Base-by-base conservation (phyloP, 2,329 filamentous ascomycete species). In the Trichoderma pleuroti region DNA sequence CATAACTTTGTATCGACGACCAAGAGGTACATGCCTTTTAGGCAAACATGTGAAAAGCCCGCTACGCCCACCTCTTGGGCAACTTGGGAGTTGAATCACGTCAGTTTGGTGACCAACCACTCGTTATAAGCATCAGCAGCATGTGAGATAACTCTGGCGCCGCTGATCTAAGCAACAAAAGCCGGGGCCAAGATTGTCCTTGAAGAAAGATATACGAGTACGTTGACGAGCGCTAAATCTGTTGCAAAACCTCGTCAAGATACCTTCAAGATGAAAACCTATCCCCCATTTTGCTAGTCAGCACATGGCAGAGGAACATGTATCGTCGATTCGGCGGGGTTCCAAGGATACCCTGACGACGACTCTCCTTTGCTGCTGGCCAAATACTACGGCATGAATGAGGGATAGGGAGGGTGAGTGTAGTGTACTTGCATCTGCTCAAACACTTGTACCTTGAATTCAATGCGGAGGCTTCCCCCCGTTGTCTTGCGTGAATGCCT, bases 91-190 rank as follows among this genome's bases (percentile, higher is more conserved):
- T 46, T 14, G 18, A 60, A 68, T 49, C 65, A 68, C 65, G 65
- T 68, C 56, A 52, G 32, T 52, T 60, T 34, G 30, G 36, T 56
- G 36, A 11, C 21, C 56, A 34, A 30, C 9, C 28, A n/a, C 18
- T 39, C 16, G 16, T 26, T 68, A 69, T 63, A 21, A 69, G 46
- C 57, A 61, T 69, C 67, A 69, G 66, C 32, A 32, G 32, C 46
- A 63, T 54, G 39, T 69, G 59, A 39, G 24, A 56, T 62, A 69
- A 69, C 67, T 56, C 39, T 42, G 28, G 46, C 59, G 67, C 67
- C 67, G 57, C 67, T 69, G 57, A 54, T 52, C 32, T 18, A 62
- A 62, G 24, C 18, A 59, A 52, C 7, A 2, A 39, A 59, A 39
- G 10, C 39, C 9, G 18, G 39, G 39, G n/a, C 42, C 21, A 32